A percentile compares a stretch with the other conserved stretches of the same genome.
These are phyloP conservation scores for Fusarium robinianum DNA, from an alignment of 2,329 filamentous ascomycete species.

Conservation along the genomic window DNA sequence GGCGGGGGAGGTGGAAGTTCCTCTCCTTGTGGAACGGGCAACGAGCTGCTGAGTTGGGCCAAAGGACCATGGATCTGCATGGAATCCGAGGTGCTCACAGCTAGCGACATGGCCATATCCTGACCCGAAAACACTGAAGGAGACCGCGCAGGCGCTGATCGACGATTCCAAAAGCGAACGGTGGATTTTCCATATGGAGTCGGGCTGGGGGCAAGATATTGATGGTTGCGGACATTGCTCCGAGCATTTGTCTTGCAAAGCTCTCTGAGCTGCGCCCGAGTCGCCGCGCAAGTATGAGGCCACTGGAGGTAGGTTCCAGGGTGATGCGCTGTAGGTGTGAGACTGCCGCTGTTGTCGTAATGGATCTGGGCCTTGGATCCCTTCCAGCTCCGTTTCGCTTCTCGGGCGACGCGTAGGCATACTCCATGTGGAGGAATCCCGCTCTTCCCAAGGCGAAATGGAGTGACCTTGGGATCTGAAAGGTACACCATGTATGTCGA, in stretches of 20 bases:
- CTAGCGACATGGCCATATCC: constrained; percentile 67
- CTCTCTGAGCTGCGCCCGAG: constrained; percentile 64
- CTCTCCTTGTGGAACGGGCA: constrained; percentile 26
- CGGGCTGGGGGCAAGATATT: constrained; percentile 57
- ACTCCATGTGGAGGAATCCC: constrained; percentile 68
- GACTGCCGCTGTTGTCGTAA: constrained; percentile 55
- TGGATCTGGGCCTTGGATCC: constrained; percentile 53
- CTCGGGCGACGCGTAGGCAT: constrained; percentile 66
- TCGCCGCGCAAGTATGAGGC: constrained; percentile 67
- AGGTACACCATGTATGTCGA: constrained; percentile 67
- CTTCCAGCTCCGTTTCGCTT: constrained; percentile 69
- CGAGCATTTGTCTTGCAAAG: constrained; percentile 62
- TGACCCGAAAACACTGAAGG: constrained; percentile 60
- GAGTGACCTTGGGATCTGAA: constrained; percentile 69
- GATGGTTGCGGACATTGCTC: constrained; percentile 49
- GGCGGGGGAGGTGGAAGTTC: constrained; percentile 29
- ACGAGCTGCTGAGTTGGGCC: constrained; percentile 60
- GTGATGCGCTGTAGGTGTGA: constrained; percentile 57
- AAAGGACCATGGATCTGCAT: constrained; percentile 68
- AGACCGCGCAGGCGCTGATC: constrained; percentile 52
- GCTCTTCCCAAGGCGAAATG: constrained; percentile 66
- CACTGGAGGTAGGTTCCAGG: constrained; percentile 59
- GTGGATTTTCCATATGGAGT: constrained; percentile 59
- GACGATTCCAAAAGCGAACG: constrained; percentile 55
- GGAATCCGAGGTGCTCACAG: constrained; percentile 64